phyloP scores from a whole-genome alignment of 2,329 filamentous ascomycete species.

The Neocucurbitaria cava region DNA sequence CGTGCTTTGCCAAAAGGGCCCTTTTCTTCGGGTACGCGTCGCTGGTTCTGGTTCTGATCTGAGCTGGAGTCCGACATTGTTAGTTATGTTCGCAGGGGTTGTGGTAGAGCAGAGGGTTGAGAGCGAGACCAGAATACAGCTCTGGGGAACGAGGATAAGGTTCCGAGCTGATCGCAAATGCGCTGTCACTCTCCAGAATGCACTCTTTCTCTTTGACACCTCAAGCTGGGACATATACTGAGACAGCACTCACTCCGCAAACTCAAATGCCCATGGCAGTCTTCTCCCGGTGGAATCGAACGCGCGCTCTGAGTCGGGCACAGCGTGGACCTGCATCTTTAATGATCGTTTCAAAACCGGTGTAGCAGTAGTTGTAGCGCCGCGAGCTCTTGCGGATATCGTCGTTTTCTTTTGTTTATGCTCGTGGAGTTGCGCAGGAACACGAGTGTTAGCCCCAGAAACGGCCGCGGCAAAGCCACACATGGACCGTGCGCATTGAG shows the following conservation, averaged over 20 bases:
- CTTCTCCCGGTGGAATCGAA: slow-evolving; percentile 64
- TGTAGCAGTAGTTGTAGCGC: slow-evolving; percentile 4
- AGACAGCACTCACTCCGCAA: slow-evolving; percentile 60
- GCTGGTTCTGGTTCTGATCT: slow-evolving; percentile 57
- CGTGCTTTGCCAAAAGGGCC: slow-evolving; percentile 66
- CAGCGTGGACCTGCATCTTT: slow-evolving; percentile 70
- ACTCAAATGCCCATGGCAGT: slow-evolving; percentile 69
- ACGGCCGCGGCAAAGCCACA: slow-evolving; percentile 37
- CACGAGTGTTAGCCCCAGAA: slow-evolving; percentile 23
- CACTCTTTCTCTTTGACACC: neutral
- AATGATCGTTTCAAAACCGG: neutral
- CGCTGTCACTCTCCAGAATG: neutral
- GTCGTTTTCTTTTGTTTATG: slow-evolving; percentile 34
- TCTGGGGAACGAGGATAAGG: neutral
- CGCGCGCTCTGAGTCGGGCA: slow-evolving; percentile 68
- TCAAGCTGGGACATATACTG: neutral
- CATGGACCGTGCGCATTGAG: slow-evolving; percentile 22
- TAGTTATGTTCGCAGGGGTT: slow-evolving; percentile 10
- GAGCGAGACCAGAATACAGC: neutral
- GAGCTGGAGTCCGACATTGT: slow-evolving; percentile 29
- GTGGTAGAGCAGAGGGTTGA: neutral
- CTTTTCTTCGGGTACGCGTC: slow-evolving; percentile 64
- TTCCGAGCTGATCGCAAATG: neutral
- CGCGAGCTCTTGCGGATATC: slow-evolving; percentile 8
- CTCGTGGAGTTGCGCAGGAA: slow-evolving; percentile 24